Evolutionary conservation across 2,329 filamentous ascomycete species (phyloP).

Genomic region (Fusarium annulatum): DNA sequence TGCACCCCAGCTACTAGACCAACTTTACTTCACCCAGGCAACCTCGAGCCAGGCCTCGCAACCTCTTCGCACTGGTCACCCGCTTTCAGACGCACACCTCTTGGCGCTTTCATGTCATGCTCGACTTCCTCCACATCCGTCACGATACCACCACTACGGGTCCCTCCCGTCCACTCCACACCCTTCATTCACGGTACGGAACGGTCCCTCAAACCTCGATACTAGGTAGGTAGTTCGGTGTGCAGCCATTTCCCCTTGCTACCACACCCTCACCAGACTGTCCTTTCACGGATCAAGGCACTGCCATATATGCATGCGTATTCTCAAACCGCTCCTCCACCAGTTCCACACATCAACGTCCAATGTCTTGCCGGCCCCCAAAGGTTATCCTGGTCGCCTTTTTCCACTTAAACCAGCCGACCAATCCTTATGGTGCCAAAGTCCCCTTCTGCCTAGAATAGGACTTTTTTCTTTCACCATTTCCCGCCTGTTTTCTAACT

Average conservation of each 20-base stretch:
- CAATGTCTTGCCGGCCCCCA: constrained; percentile 12
- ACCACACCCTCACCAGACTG: constrained; percentile 14
- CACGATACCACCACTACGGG: constrained; percentile 30
- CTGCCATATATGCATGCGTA: constrained; percentile 17
- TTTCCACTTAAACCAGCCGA: constrained; percentile 28
- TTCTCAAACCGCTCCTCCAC: constrained; percentile 30
- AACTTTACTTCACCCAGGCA: constrained; percentile 15
- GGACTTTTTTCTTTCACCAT: constrained; percentile 24
- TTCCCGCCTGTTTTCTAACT: constrained; percentile 24
- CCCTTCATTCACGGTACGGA: constrained; percentile 6
- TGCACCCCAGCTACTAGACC: constrained; percentile 6
- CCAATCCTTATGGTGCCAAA: constrained; percentile 30
- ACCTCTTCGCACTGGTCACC: constrained; percentile 35
- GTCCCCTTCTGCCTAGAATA: constrained; percentile 38
- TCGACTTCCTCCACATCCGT: constrained; percentile 18
- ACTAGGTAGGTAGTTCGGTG: constrained; percentile 1
- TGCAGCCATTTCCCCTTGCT: constrained; percentile 12
- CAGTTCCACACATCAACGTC: constrained; percentile 19
- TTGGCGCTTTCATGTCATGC: constrained; percentile 25
- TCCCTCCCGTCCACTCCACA: constrained; percentile 31
- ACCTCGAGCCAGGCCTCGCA: constrained; percentile 10
- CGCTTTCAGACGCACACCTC: constrained; percentile 22
- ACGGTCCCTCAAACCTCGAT: constrained; percentile 19
- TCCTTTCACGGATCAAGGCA: constrained; percentile 18
- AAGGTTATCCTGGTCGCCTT: constrained; percentile 18